Conservation (phyloP, 2,329 filamentous ascomycete genomes). For the Colletotrichum agaves region DNA sequence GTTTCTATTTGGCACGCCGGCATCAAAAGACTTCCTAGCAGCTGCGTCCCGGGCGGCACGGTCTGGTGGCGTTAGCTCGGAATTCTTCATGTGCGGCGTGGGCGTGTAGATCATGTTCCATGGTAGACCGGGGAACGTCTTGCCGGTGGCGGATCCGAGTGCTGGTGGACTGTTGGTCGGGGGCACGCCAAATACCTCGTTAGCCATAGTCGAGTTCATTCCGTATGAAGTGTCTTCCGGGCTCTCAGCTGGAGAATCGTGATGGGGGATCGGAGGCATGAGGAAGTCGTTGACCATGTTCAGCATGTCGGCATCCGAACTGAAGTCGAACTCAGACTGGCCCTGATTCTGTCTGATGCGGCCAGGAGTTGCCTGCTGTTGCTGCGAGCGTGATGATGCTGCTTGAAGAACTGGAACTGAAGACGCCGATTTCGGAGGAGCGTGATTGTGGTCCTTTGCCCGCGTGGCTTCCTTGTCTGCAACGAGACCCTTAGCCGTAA, state of each 20-base stretch:
- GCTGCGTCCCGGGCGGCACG: conserved; percentile 26
- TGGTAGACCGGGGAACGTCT: conserved; percentile 56
- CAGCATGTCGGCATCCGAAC: conserved; percentile 52
- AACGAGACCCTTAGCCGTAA: neutral
- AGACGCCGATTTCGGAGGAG: neutral
- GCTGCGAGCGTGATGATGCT: conserved; percentile 4
- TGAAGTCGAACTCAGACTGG: conserved; percentile 38
- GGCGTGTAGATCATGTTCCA: conserved; percentile 60
- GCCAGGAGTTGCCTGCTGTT: conserved; percentile 22
- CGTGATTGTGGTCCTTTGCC: neutral
- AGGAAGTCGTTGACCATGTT: conserved; percentile 62
- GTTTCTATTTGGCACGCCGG: conserved; percentile 4
- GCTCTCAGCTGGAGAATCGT: conserved; percentile 45
- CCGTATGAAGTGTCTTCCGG: conserved; percentile 62
- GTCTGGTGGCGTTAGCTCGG: conserved; percentile 35
- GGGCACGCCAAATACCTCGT: conserved; percentile 59
- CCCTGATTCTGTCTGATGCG: conserved; percentile 14
- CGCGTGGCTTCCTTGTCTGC: neutral
- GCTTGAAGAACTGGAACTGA: neutral
- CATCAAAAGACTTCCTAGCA: conserved; percentile 31
- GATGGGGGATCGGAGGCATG: conserved; percentile 55
- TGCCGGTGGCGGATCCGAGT: conserved; percentile 47
- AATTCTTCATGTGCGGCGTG: conserved; percentile 30
- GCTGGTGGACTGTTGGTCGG: conserved; percentile 46
- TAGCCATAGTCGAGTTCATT: conserved; percentile 63